phyloP scores from a whole-genome alignment of 1,139 yeast genomes.

The Spencermartinsiella ligniputridi region DNA sequence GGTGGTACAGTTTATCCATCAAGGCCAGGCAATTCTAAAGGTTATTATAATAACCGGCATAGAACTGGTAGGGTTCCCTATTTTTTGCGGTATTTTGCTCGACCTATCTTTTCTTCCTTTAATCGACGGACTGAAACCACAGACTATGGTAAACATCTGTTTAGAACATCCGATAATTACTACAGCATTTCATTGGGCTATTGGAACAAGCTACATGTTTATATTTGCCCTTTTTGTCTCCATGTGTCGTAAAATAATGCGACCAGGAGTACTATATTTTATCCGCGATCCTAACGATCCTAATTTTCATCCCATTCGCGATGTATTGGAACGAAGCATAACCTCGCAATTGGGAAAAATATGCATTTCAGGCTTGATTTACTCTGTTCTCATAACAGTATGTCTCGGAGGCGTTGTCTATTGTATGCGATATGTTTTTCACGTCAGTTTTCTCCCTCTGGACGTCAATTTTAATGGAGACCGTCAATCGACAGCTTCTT shows the following conservation, averaged over 20 bases:
- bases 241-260: conserved; percentile 70
- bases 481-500: too few relatives aligned
- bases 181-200: conserved; percentile 52
- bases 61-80: conserved; percentile 80
- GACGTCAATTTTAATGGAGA: conserved; percentile 13
- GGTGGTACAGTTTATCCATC: conserved; percentile 22
- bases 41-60: conserved; percentile 70
- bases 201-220: conserved; percentile 85
- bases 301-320: conserved; percentile 80
- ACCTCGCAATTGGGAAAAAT: conserved; percentile 69
- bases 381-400: conserved; percentile 62
- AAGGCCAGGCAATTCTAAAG: conserved; percentile 57
- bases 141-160: conserved; percentile 16
- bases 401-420: conserved; percentile 72
- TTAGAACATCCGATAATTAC: conserved; percentile 25
- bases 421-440: conserved; percentile 42
- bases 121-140: conserved; percentile 21
- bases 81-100: conserved; percentile 75
- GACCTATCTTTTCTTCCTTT: conserved; percentile 54
- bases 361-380: conserved; percentile 68
- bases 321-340: conserved; percentile 76
- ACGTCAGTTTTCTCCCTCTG: conserved; percentile 30
- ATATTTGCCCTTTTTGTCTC: conserved; percentile 82
- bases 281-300: conserved; percentile 95
- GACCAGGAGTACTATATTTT: conserved; percentile 88